A percentile compares a stretch with the other conserved stretches of the same genome.
phyloP scores from a whole-genome alignment of 306 rosid genomes.

The Sicyos edulis region DNA sequence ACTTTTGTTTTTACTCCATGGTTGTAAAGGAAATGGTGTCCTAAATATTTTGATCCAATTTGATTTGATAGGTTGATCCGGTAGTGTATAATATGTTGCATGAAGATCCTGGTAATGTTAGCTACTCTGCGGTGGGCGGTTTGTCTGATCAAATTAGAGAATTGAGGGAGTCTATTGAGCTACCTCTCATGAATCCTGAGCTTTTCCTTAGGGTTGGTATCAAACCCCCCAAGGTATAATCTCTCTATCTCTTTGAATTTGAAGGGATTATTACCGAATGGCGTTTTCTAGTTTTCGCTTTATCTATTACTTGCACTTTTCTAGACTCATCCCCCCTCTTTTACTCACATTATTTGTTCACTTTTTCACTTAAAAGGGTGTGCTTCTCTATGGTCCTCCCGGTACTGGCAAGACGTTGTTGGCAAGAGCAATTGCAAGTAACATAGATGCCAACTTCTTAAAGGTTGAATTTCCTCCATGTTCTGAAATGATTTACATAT shows the following conservation, averaged over 20 bases:
- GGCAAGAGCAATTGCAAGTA: conserved; percentile 98
- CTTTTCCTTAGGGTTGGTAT: conserved; percentile 93
- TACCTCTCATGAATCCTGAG: conserved; percentile 98
- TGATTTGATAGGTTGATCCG: conserved; percentile 74
- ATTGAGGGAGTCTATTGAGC: conserved; percentile 86
- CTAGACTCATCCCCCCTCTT: not conserved
- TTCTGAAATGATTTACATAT: not conserved
- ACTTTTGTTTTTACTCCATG: conserved; percentile 2
- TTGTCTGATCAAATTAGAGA: conserved; percentile 97
- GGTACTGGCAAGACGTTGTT: conserved; percentile 94
- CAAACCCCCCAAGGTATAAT: conserved; percentile 86
- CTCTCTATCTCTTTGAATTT: conserved; percentile 5
- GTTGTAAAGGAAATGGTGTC: conserved; percentile 4
- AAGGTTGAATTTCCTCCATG: conserved; percentile 40
- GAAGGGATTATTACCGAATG: not conserved
- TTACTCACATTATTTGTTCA: not conserved
- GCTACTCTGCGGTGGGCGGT: conserved; percentile 99
- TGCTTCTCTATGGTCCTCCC: conserved; percentile 97
- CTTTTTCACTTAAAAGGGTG: conserved; percentile 48
- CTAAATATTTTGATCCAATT: conserved; percentile 13
- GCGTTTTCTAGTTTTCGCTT: not conserved
- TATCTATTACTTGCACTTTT: not conserved
- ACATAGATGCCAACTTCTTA: conserved; percentile 89
- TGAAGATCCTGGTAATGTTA: conserved; percentile 96
- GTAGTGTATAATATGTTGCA: conserved; percentile 95